A percentile compares a stretch with the other conserved stretches of the same genome.
Evolutionary conservation across 176 grass and related monocot genomes (phyloP).

Genomic region (Panicum miliaceum): DNA sequence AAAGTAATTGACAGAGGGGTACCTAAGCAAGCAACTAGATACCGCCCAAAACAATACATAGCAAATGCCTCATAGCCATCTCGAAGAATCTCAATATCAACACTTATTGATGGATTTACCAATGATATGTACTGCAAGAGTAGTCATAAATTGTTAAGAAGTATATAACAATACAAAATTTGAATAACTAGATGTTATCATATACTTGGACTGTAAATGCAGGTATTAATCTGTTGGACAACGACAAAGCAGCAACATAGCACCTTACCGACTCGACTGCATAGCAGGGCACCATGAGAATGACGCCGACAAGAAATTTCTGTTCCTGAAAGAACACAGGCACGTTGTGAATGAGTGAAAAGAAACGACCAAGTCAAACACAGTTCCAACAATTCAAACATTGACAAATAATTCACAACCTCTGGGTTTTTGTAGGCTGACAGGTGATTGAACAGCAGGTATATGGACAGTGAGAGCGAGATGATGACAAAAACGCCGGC

Average conservation of each 20-base stretch:
- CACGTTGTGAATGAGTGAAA: background rate
- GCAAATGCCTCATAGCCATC: constrained; percentile 95
- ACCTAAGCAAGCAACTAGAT: constrained; percentile 97
- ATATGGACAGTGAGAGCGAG: constrained; percentile 65
- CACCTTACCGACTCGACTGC: constrained; percentile 83
- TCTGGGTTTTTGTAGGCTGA: constrained; percentile 91
- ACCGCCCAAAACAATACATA: constrained; percentile 97
- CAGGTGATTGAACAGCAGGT: constrained; percentile 76
- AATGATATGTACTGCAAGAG: constrained; percentile 79
- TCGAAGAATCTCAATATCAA: constrained; percentile 86
- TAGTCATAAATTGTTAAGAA: background rate
- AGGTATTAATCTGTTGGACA: constrained; percentile 10
- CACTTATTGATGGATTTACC: constrained; percentile 78
- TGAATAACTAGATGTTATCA: constrained; percentile 5
- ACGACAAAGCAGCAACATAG: constrained; percentile 27
- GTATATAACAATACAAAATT: background rate
- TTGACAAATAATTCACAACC: constrained; percentile 36
- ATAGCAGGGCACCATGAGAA: constrained; percentile 87
- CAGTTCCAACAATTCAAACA: background rate
- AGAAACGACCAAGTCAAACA: constrained; percentile 14
- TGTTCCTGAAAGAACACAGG: constrained; percentile 71
- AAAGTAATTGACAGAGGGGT: constrained; percentile 24
- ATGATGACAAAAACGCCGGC: constrained; percentile 54
- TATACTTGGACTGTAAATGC: background rate
- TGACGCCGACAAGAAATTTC: constrained; percentile 82